A percentile compares a stretch with the other conserved stretches of the same genome.
Conservation (phyloP, 805 yeast genomes). For the Nakazawaea ernobii region DNA sequence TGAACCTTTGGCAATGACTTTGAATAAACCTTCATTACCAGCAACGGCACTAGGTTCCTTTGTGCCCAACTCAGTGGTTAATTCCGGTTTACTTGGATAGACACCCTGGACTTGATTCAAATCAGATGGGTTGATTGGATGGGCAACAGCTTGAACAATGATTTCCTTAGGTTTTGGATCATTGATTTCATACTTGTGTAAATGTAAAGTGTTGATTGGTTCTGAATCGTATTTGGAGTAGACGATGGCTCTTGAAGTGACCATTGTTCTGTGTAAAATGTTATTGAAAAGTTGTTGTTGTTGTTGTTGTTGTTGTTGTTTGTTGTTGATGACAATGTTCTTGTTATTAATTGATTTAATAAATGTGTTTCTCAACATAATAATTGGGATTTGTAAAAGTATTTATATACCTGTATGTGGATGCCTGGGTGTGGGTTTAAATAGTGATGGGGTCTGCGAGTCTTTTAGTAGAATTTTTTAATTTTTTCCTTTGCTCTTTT, state of each 20-base stretch:
- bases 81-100: conserved; percentile 72
- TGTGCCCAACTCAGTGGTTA: conserved; percentile 49
- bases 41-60: conserved; percentile 71
- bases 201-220: conserved; percentile 47
- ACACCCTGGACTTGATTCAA: conserved; percentile 81
- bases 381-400: too few relatives aligned
- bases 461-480: neutral
- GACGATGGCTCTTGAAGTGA: conserved; percentile 53
- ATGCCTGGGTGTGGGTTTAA: neutral
- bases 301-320: too few relatives aligned
- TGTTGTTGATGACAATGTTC: too few relatives aligned
- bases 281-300: neutral
- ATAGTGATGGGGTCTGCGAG: neutral
- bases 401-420: too few relatives aligned
- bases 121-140: conserved; percentile 90
- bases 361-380: too few relatives aligned
- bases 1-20: conserved; percentile 69
- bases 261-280: conserved; percentile 9
- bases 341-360: too few relatives aligned
- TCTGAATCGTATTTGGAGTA: conserved; percentile 60
- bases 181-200: conserved; percentile 44
- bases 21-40: conserved; percentile 92
- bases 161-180: conserved; percentile 41
- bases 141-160: conserved; percentile 64
- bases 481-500: neutral